phyloP scores from a whole-genome alignment of 768 basidiomycete species.

The Suillus discolor region DNA sequence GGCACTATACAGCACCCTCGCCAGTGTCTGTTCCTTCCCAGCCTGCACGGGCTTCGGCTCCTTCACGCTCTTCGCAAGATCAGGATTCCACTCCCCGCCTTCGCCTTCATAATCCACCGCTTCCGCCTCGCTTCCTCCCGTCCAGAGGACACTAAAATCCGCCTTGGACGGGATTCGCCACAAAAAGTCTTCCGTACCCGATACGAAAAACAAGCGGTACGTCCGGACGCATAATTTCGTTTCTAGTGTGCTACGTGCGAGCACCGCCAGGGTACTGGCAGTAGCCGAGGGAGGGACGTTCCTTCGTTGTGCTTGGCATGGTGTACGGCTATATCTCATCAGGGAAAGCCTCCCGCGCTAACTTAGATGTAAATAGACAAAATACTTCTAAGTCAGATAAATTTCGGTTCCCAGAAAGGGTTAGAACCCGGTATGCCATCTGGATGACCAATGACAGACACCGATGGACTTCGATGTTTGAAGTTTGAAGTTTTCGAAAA shows the following conservation, averaged over 20 bases:
- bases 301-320: slow-evolving; percentile 15
- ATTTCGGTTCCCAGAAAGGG: too few relatives aligned
- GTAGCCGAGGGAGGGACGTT: slow-evolving; percentile 18
- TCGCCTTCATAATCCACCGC: slow-evolving; percentile 27
- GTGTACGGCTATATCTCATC: too few relatives aligned
- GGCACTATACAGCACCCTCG: too few relatives aligned
- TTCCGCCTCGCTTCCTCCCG: too few relatives aligned
- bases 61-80: background rate
- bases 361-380: too few relatives aligned
- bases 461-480: too few relatives aligned
- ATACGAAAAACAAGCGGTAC: slow-evolving; percentile 80
- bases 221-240: slow-evolving; percentile 85
- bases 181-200: slow-evolving; percentile 65
- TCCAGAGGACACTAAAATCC: slow-evolving; percentile 38
- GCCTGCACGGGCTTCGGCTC: background rate
- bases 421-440: too few relatives aligned
- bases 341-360: too few relatives aligned
- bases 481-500: too few relatives aligned
- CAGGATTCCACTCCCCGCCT: slow-evolving; percentile 1
- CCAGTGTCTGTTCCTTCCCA: background rate
- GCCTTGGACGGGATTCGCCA: slow-evolving; percentile 46
- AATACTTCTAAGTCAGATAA: too few relatives aligned
- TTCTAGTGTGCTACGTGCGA: slow-evolving; percentile 65
- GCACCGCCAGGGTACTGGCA: slow-evolving; percentile 43
- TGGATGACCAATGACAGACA: too few relatives aligned